Base-by-base conservation (phyloP, 768 basidiomycete species). In the Lactarius hengduanensis region DNA sequence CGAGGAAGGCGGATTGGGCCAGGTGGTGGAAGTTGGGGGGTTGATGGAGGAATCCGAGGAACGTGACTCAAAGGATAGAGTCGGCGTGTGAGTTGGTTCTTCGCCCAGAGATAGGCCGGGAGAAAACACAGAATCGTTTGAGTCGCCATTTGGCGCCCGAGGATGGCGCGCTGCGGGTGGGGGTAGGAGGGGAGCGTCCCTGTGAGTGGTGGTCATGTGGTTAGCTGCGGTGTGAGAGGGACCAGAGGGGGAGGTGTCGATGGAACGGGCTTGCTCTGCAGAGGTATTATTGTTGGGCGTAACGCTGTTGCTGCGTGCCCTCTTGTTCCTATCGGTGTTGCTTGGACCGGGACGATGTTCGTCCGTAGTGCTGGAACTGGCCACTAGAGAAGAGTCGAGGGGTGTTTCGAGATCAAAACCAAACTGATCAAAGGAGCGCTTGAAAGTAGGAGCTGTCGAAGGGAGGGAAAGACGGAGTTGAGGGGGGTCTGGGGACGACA, bases 381-480 rank as follows among this genome's bases (percentile, higher is more conserved):
- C 65, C 7, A 71, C 70, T 13, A 75, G 69, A 36, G 69, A 61
- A 16, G 67, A 55, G 50, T 71, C 71, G 57, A 71, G 72, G 10
- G 83, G 82, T 64, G 81, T 81, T 22, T 83, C 83, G 54, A 85
- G 75, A 76, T 86, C 84, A 66, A 84, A 82, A 36, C 83, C 83
- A 68, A 82, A 84, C 71, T 85, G 80, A 62, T 84, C 74, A 72
- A 86, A 86, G 16, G 84, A 83, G 56, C 85, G 80, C 71, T 86
- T 86, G 77, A 86, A 86, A 20, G 83, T 84, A 0, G 82, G 82
- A 2, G 82, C 78, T 62, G 73, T 79, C 1, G 80, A 70, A n/a
- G 83, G 80, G 9, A 85, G 74, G n/a, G 81, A 77, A 18, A 86
- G 80, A 45, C 83, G 82, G 3, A 85, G 77, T 66, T 85, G 84